These are phyloP conservation scores for Phytophthora podocarpi DNA, from an alignment of 352 stramenopile genomes.

Conservation along the genomic window DNA sequence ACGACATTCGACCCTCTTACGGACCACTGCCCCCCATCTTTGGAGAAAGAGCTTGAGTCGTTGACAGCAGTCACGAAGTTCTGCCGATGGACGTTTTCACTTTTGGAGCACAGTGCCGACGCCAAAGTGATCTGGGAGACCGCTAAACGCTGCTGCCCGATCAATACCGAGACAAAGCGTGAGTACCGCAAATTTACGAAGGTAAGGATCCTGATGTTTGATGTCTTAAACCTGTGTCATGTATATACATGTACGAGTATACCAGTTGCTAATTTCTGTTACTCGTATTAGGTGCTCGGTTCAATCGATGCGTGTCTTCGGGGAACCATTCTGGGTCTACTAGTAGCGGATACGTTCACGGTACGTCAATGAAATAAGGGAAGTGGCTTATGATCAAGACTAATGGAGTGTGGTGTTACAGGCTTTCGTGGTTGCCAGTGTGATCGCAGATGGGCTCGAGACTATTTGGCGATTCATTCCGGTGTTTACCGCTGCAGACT, in stretches of 20 bases:
- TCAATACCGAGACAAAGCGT: slow-evolving; percentile 85
- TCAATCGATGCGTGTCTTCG: slow-evolving; percentile 86
- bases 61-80: slow-evolving; percentile 83
- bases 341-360: slow-evolving; percentile 88
- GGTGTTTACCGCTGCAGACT: slow-evolving; percentile 79
- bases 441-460: slow-evolving; percentile 66
- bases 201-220: slow-evolving; percentile 30
- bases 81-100: slow-evolving; percentile 86
- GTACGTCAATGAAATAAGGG: slow-evolving; percentile 22
- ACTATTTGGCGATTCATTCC: slow-evolving; percentile 84
- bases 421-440: slow-evolving; percentile 86
- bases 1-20: slow-evolving; percentile 56
- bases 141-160: slow-evolving; percentile 83
- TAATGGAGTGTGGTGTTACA: slow-evolving; percentile 27
- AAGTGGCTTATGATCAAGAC: not conserved
- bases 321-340: slow-evolving; percentile 79
- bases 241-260: not conserved
- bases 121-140: slow-evolving; percentile 91
- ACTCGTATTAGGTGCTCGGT: slow-evolving; percentile 59
- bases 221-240: not conserved
- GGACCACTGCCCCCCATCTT: slow-evolving; percentile 59
- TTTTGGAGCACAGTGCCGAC: slow-evolving; percentile 83
- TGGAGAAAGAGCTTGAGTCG: slow-evolving; percentile 87
- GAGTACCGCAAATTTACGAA: slow-evolving; percentile 91
- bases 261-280: not conserved